A percentile compares a stretch with the other conserved stretches of the same genome.
Conservation (phyloP, 176 grass and related monocot species). For the Rhynchospora pubera region DNA sequence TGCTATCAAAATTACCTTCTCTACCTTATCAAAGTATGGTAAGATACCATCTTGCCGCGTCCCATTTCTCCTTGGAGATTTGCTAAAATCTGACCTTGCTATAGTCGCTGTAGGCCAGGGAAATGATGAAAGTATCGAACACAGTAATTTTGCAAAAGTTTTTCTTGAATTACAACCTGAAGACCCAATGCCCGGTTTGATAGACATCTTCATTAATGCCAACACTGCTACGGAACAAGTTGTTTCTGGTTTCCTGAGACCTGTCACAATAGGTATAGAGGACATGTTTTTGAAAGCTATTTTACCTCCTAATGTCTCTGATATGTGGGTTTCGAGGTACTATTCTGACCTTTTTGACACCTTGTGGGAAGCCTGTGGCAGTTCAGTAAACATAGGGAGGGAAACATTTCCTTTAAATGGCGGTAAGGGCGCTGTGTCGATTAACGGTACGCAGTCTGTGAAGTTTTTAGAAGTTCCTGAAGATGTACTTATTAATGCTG, state of each 20-base stretch:
- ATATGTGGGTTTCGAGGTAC: conserved; percentile 33
- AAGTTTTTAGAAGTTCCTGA: conserved; percentile 78
- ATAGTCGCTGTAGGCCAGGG: conserved; percentile 43
- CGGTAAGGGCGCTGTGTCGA: conserved; percentile 61
- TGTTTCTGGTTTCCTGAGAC: conserved; percentile 58
- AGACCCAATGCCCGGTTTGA: conserved; percentile 75
- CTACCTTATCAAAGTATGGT: conserved; percentile 61
- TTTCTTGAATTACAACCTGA: conserved; percentile 71
- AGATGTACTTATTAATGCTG: conserved; percentile 55
- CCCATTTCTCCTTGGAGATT: conserved; percentile 78
- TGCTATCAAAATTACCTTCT: conserved; percentile 59
- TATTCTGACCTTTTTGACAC: conserved; percentile 67
- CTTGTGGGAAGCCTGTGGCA: conserved; percentile 81
- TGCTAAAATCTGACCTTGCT: conserved; percentile 38
- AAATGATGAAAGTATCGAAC: conserved; percentile 25
- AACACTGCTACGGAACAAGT: conserved; percentile 70
- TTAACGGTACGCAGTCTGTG: conserved; percentile 72
- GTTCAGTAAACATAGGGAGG: conserved; percentile 53
- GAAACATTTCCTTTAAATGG: conserved; percentile 73
- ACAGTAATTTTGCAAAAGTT: conserved; percentile 36
- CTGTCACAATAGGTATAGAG: conserved; percentile 73
- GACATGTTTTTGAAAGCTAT: conserved; percentile 78
- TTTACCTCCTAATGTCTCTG: conserved; percentile 38
- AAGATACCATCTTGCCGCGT: conserved; percentile 64
- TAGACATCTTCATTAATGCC: conserved; percentile 58